Conservation (phyloP, 2,329 filamentous ascomycete genomes). For the Fusarium sp. region DNA sequence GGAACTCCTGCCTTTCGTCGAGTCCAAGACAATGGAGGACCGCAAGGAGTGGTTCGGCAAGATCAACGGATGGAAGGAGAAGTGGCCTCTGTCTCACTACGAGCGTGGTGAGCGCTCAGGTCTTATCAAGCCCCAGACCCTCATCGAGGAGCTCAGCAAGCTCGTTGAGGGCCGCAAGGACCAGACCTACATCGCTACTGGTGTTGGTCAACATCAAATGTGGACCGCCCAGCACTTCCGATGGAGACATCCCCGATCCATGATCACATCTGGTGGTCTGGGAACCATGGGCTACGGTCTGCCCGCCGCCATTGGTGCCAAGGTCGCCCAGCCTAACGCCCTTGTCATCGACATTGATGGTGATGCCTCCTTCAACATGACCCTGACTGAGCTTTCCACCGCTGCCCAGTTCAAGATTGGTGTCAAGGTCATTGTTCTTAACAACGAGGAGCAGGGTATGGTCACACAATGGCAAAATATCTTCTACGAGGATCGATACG, state of each 20-base stretch:
- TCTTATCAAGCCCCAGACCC: conserved; percentile 91
- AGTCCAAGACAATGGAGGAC: conserved; percentile 70
- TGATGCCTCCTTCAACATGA: conserved; percentile 99
- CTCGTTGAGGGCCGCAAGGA: conserved; percentile 80
- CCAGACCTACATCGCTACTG: conserved; percentile 88
- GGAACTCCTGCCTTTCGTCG: conserved; percentile 78
- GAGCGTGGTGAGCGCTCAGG: conserved; percentile 81
- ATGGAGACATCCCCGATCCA: conserved; percentile 90
- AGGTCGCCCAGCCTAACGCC: conserved; percentile 81
- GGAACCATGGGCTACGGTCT: conserved; percentile 92
- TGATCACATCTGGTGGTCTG: conserved; percentile 96
- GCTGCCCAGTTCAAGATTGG: conserved; percentile 96
- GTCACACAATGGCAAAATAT: conserved; percentile 98
- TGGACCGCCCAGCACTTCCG: conserved; percentile 98
- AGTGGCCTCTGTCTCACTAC: conserved; percentile 87
- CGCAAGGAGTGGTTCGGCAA: conserved; percentile 89
- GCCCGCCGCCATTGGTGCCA: conserved; percentile 93
- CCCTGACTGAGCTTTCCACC: conserved; percentile 92
- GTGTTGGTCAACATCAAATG: conserved; percentile 99
- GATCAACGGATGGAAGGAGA: conserved; percentile 90
- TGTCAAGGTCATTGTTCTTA: conserved; percentile 92
- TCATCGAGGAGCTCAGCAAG: conserved; percentile 91
- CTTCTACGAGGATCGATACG: conserved; percentile 94
- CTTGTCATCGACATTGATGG: conserved; percentile 97
- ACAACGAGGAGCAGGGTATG: conserved; percentile 99